phyloP scores from a whole-genome alignment of 2,329 filamentous ascomycete species.

The Emergomyces africanus region DNA sequence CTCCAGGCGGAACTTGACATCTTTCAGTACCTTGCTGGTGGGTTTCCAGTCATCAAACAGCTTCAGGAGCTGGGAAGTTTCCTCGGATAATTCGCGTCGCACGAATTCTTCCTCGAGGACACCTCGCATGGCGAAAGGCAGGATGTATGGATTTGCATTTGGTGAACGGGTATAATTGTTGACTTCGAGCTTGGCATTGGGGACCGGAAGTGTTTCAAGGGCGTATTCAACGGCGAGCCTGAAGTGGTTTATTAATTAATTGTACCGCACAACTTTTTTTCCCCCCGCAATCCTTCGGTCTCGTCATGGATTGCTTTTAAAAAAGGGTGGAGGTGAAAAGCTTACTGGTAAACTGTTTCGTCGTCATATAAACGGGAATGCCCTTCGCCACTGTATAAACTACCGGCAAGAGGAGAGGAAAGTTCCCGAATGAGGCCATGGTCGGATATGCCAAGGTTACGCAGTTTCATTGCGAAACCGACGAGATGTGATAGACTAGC shows the following conservation, averaged over 20 bases:
- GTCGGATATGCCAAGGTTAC: conserved; percentile 84
- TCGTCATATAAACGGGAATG: conserved; percentile 93
- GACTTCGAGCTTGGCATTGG: conserved; percentile 37
- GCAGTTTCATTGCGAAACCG: conserved; percentile 82
- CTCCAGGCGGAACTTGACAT: conserved; percentile 90
- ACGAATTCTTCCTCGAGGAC: conserved; percentile 86
- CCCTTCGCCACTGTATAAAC: conserved; percentile 80
- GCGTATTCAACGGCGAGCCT: conserved; percentile 59
- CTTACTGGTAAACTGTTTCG: conserved; percentile 63
- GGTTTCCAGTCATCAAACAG: conserved; percentile 95
- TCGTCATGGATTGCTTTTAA: not conserved
- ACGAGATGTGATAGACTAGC: conserved; percentile 69
- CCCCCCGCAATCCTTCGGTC: not conserved
- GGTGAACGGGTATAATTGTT: conserved; percentile 32
- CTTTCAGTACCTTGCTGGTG: conserved; percentile 76
- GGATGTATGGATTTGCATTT: conserved; percentile 65
- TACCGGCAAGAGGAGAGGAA: conserved; percentile 76
- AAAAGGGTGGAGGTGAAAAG: conserved; percentile 6
- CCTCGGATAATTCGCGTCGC: conserved; percentile 61
- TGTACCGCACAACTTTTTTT: too few relatives aligned
- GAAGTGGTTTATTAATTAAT: not conserved
- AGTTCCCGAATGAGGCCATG: conserved; percentile 89
- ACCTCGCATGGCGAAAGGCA: conserved; percentile 93
- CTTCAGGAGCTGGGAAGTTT: conserved; percentile 65
- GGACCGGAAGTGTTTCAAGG: conserved; percentile 53